Conservation (phyloP, 2,329 filamentous ascomycete genomes). For the Thermomyces lanuginosus region DNA sequence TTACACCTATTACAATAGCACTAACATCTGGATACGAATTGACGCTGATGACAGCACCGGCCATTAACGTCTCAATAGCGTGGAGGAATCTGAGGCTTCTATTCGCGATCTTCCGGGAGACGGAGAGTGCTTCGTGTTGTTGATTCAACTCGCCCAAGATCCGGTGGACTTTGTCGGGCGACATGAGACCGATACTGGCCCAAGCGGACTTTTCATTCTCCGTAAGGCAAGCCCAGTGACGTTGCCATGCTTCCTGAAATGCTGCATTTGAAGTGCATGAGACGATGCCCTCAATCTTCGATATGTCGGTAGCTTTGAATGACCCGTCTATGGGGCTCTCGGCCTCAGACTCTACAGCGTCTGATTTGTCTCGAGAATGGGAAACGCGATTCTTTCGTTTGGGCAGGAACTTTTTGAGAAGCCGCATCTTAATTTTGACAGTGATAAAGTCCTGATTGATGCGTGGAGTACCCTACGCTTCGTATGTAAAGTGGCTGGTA, state of each 20-base stretch:
- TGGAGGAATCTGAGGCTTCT: slow-evolving; percentile 1
- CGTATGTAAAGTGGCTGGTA: too few species aligned
- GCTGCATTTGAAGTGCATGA: slow-evolving; percentile 4
- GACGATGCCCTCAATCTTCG: slow-evolving; percentile 1
- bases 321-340: too few species aligned
- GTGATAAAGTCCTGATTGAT: too few species aligned
- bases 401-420: too few species aligned
- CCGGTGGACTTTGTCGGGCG: slow-evolving; percentile 3
- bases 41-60: slow-evolving; percentile 2
- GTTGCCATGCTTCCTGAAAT: slow-evolving; percentile 7
- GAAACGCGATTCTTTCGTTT: too few species aligned
- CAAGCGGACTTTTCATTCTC: slow-evolving; percentile 4
- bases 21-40: slow-evolving; percentile 5
- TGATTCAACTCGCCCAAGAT: slow-evolving; percentile 3
- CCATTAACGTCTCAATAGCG: slow-evolving; percentile 5
- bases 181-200: slow-evolving; percentile 1
- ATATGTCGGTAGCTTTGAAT: too few species aligned
- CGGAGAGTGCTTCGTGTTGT: slow-evolving; percentile 1
- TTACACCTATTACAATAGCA: slow-evolving; percentile 4
- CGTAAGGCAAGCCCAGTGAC: slow-evolving; percentile 4
- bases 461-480: too few species aligned
- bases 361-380: too few species aligned
- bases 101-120: slow-evolving; percentile 3
- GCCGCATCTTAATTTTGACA: too few species aligned
- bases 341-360: too few species aligned